phyloP scores from a whole-genome alignment of 345 rosid species.

The Linum trigynum region DNA sequence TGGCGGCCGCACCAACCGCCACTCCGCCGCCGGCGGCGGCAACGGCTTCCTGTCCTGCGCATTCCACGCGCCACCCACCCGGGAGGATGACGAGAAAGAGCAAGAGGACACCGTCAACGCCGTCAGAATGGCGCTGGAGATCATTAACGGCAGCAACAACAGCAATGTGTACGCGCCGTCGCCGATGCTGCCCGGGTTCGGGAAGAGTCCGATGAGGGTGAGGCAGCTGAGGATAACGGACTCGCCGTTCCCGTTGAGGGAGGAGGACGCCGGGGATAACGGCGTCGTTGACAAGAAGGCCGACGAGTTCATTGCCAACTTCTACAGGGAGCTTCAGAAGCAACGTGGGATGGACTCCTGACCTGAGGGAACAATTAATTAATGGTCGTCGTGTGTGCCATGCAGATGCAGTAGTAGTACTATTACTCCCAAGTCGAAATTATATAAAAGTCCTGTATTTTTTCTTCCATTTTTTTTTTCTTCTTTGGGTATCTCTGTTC shows the following conservation, averaged over 20 bases:
- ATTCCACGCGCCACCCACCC: slow-evolving; percentile 47
- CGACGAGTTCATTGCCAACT: slow-evolving; percentile 71
- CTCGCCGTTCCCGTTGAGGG: slow-evolving; percentile 76
- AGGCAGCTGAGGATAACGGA: slow-evolving; percentile 84
- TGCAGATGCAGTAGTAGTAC: too few species aligned
- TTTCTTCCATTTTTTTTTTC: too few species aligned
- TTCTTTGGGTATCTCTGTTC: too few species aligned
- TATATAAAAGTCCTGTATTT: too few species aligned
- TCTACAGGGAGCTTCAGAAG: slow-evolving; percentile 55
- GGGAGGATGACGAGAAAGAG: slow-evolving; percentile 43
- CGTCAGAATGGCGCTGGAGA: slow-evolving; percentile 48
- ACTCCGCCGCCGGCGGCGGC: slow-evolving; percentile 28
- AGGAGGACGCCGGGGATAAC: slow-evolving; percentile 35
- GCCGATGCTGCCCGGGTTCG: slow-evolving; percentile 71
- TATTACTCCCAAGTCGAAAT: too few species aligned
- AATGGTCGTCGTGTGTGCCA: neutral
- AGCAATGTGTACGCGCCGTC: slow-evolving; percentile 26
- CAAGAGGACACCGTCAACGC: slow-evolving; percentile 30
- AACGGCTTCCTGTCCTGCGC: slow-evolving; percentile 42
- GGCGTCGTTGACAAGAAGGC: slow-evolving; percentile 61
- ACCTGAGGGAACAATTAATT: neutral
- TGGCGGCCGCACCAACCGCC: slow-evolving; percentile 26
- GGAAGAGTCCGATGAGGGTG: slow-evolving; percentile 54
- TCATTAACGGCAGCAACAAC: slow-evolving; percentile 31
- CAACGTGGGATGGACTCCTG: slow-evolving; percentile 28